These are phyloP conservation scores for Bertia moriformis DNA, from an alignment of 2,329 filamentous ascomycete genomes.

Conservation along the genomic window DNA sequence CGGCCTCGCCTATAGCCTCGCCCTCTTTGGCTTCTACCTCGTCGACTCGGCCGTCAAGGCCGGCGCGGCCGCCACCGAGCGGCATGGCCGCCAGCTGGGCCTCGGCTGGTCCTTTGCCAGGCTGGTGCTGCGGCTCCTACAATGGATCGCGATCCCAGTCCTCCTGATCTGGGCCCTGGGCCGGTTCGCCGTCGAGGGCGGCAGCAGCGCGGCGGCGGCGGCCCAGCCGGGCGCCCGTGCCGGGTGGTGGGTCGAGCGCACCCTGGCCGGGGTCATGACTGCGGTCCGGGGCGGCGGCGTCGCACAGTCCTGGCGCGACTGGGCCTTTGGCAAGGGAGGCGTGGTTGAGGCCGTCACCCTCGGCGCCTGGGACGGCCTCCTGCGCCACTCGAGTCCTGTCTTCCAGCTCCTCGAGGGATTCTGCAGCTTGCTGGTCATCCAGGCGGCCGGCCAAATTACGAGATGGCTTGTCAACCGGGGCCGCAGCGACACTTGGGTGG, in stretches of 20 bases:
- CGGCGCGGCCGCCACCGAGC: slow-evolving; percentile 48
- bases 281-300: slow-evolving; percentile 26
- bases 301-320: slow-evolving; percentile 61
- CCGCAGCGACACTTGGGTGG: slow-evolving; percentile 91
- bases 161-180: slow-evolving; percentile 91
- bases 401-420: slow-evolving; percentile 95
- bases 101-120: slow-evolving; percentile 59
- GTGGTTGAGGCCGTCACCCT: slow-evolving; percentile 67
- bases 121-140: slow-evolving; percentile 57
- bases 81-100: slow-evolving; percentile 44
- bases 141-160: slow-evolving; percentile 74
- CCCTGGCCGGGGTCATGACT: slow-evolving; percentile 52
- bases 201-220: slow-evolving; percentile 32
- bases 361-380: slow-evolving; percentile 73
- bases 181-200: slow-evolving; percentile 85
- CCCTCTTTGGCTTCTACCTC: slow-evolving; percentile 81
- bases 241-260: slow-evolving; percentile 82
- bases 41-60: slow-evolving; percentile 70
- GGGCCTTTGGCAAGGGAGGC: slow-evolving; percentile 77
- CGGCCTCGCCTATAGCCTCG: slow-evolving; percentile 82
- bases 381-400: slow-evolving; percentile 81
- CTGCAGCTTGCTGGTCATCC: slow-evolving; percentile 88
- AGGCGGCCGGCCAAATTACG: slow-evolving; percentile 85
- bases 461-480: slow-evolving; percentile 88
- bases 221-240: too few species aligned